Evolutionary conservation across 306 rosid genomes (phyloP), one percentile per base, ranked within the genome.

Genomic region (Canavalia ensiformis): DNA sequence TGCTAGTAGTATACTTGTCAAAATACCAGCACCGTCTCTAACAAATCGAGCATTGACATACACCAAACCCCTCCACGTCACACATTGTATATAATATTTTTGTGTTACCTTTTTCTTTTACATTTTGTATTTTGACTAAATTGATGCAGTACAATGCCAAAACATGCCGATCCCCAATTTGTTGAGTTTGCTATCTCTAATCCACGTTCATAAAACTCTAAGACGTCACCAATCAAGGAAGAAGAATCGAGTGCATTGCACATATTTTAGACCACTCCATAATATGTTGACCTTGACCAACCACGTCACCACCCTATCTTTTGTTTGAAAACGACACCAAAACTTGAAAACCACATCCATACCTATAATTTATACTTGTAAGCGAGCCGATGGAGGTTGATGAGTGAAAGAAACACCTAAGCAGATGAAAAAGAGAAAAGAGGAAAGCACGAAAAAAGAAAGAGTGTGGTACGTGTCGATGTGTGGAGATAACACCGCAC

Each of bases 351-450:
- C 51, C 35, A 63, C 30, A 52, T 13, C 62, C 44, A 44, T 33
- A 65, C 7, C 41, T 39, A 47, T 33, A 9, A 54, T 44, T 49
- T 39, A 80, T 79, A 31, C 76, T 8, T 82, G 90, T 81, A 84
- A 79, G 79, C 77, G 57, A 72, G 68, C 75, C 37, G 9, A 34
- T 35, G 79, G 89, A 63, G 10, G 81, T 88, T 88, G 90, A 88
- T 67, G 94, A 87, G 96, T 84, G 88, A 84, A 93, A 88, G 94
- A 79, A 91, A 91, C 88, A 79, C 39, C 78, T 12, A 81, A 79
- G 25, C 8, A 42, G 65, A 67, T 46, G 68, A 72, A 31, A 77
- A 78, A 77, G 13, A 7, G 45, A 1, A 55, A 78, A 65, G 9
- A 39, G 1, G 51, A 73, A 63, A 33, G 42, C 4, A 28, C 46